Percentiles rank a stretch among this genome's conserved stretches.
Conservation (phyloP, 805 yeast genomes). For the Metschnikowia lunata region DNA sequence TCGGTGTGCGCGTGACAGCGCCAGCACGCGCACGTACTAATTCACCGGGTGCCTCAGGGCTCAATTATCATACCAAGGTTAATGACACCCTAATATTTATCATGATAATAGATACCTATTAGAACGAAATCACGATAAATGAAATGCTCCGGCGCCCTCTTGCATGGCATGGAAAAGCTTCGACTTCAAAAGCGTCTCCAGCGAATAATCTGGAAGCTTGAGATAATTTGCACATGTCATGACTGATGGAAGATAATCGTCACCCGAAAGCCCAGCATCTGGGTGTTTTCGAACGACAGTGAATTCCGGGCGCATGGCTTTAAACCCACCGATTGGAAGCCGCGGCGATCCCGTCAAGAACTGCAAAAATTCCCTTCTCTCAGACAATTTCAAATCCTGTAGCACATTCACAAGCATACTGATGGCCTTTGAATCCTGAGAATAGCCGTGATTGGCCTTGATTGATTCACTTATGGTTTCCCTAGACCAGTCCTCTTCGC, state of each 20-base stretch:
- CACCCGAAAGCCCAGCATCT: slow-evolving; percentile 65
- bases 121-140: slow-evolving; percentile 58
- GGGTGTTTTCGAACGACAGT: slow-evolving; percentile 82
- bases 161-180: slow-evolving; percentile 65
- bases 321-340: slow-evolving; percentile 91
- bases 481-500: slow-evolving; percentile 82
- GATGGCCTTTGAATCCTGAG: slow-evolving; percentile 61
- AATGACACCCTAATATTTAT: no score
- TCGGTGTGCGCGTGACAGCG: no score
- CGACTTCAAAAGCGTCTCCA: slow-evolving; percentile 52
- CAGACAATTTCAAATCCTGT: slow-evolving; percentile 46
- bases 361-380: slow-evolving; percentile 72
- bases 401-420: slow-evolving; percentile 58
- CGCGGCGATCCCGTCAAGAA: slow-evolving; percentile 92
- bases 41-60: no score
- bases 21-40: no score
- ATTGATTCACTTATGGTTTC: slow-evolving; percentile 56
- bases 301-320: slow-evolving; percentile 70
- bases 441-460: slow-evolving; percentile 88
- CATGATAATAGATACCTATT: no score
- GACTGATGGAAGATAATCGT: slow-evolving; percentile 89
- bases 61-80: no score
- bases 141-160: slow-evolving; percentile 87
- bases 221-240: slow-evolving; percentile 97
- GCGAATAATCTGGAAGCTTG: slow-evolving; percentile 79